A percentile compares a stretch with the other conserved stretches of the same genome.
These are phyloP conservation scores for Xylariaceae sp. DNA, from an alignment of 2,329 filamentous ascomycete genomes.

Conservation along the genomic window DNA sequence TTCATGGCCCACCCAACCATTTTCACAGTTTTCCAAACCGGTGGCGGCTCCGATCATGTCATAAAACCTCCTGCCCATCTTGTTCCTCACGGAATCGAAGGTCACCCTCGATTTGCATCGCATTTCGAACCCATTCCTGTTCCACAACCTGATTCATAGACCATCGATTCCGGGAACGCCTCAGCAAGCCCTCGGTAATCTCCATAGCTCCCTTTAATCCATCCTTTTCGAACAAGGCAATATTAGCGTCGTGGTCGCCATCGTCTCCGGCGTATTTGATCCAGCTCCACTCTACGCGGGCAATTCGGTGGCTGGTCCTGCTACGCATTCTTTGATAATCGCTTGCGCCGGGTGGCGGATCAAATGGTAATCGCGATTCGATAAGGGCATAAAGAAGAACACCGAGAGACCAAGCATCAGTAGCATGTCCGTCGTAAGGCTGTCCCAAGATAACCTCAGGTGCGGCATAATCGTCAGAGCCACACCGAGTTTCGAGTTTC, in stretches of 20 bases:
- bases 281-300: constrained; percentile 94
- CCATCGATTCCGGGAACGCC: constrained; percentile 76
- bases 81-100: constrained; percentile 57
- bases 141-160: constrained; percentile 68
- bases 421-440: constrained; percentile 86
- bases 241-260: constrained; percentile 74
- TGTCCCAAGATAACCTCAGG: constrained; percentile 95
- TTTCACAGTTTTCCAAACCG: too few relatives aligned
- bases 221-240: constrained; percentile 56
- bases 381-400: constrained; percentile 90
- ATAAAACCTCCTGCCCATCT: constrained; percentile 50
- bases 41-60: too few relatives aligned
- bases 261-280: constrained; percentile 78
- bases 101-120: constrained; percentile 64
- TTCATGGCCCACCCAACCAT: constrained; percentile 1
- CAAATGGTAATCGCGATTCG: constrained; percentile 90
- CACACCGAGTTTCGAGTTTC: constrained; percentile 87
- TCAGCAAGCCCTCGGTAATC: constrained; percentile 80
- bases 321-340: constrained; percentile 74
- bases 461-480: constrained; percentile 94
- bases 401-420: constrained; percentile 92
- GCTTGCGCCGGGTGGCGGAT: constrained; percentile 76
- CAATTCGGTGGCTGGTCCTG: constrained; percentile 88
- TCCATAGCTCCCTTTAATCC: constrained; percentile 71
- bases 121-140: constrained; percentile 71